A percentile compares a stretch with the other conserved stretches of the same genome.
Evolutionary conservation across 441 rosid genomes (phyloP).

Genomic region (Pelargonium fulgidum): DNA sequence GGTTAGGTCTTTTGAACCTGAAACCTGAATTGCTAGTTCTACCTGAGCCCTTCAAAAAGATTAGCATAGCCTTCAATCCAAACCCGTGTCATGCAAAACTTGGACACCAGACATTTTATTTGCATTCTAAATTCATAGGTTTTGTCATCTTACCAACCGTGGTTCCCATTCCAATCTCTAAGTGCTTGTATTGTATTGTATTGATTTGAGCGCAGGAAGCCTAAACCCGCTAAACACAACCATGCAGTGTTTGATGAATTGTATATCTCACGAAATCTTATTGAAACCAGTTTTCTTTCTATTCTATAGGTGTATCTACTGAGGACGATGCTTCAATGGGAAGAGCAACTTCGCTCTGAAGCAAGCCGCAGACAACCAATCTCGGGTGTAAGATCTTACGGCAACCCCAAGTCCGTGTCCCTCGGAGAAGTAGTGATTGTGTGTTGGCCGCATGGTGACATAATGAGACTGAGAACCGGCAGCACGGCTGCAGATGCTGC

Average conservation of each 20-base stretch:
- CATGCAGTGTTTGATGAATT: not conserved
- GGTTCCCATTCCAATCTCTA: too few species aligned
- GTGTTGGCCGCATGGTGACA: conserved; percentile 62
- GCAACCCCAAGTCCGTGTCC: conserved; percentile 20
- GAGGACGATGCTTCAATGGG: conserved; percentile 76
- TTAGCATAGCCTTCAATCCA: too few species aligned
- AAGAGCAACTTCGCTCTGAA: conserved; percentile 50
- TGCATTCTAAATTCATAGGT: too few species aligned
- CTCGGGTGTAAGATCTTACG: conserved; percentile 12
- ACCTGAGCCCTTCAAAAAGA: too few species aligned
- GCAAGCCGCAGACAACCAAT: conserved; percentile 31
- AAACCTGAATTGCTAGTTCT: too few species aligned
- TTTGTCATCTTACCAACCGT: too few species aligned
- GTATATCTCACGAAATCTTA: too few species aligned
- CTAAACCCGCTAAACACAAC: not conserved
- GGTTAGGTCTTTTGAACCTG: too few species aligned
- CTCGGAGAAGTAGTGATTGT: conserved; percentile 61
- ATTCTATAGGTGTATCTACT: conserved; percentile 44
- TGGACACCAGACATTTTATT: too few species aligned
- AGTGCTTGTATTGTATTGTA: too few species aligned
- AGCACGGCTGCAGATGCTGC: conserved; percentile 82
- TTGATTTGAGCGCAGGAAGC: too few species aligned
- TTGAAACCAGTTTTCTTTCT: not conserved
- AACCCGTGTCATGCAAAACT: too few species aligned
- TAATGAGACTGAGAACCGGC: conserved; percentile 55